Conservation (phyloP, 176 grass and related monocot genomes). For the Pharus latifolius region DNA sequence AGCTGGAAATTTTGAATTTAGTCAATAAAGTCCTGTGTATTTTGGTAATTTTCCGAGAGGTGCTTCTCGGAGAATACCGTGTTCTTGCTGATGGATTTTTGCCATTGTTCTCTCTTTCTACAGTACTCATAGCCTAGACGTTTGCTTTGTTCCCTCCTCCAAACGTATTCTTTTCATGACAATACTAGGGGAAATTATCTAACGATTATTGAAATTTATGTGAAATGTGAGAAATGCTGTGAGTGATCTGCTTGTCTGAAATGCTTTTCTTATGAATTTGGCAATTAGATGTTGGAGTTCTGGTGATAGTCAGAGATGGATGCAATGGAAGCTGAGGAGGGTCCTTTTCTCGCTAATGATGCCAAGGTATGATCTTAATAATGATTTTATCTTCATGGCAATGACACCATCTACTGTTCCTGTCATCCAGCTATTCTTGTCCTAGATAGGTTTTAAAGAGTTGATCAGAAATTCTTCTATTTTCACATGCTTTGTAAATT, state of each 20-base stretch:
- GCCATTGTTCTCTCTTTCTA: background rate
- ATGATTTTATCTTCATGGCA: background rate
- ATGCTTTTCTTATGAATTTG: constrained; percentile 21
- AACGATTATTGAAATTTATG: background rate
- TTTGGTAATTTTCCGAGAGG: background rate
- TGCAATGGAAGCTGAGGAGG: constrained; percentile 49
- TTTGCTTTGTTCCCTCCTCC: constrained; percentile 6
- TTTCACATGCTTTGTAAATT: background rate
- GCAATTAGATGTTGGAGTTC: constrained; percentile 27
- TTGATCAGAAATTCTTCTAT: background rate
- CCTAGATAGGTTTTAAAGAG: background rate
- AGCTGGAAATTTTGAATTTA: constrained; percentile 6
- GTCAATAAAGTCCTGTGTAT: background rate
- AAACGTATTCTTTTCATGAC: background rate
- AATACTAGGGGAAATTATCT: background rate
- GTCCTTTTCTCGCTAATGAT: constrained; percentile 60
- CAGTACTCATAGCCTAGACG: background rate
- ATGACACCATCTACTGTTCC: background rate
- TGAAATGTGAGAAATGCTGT: background rate
- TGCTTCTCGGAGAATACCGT: constrained; percentile 10
- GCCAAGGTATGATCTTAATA: constrained; percentile 56
- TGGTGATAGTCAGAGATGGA: constrained; percentile 40
- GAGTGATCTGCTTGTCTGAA: constrained; percentile 18
- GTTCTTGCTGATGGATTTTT: constrained; percentile 8
- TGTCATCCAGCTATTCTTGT: background rate